phyloP scores from a whole-genome alignment of 768 basidiomycete species.

The Calocybe indica region DNA sequence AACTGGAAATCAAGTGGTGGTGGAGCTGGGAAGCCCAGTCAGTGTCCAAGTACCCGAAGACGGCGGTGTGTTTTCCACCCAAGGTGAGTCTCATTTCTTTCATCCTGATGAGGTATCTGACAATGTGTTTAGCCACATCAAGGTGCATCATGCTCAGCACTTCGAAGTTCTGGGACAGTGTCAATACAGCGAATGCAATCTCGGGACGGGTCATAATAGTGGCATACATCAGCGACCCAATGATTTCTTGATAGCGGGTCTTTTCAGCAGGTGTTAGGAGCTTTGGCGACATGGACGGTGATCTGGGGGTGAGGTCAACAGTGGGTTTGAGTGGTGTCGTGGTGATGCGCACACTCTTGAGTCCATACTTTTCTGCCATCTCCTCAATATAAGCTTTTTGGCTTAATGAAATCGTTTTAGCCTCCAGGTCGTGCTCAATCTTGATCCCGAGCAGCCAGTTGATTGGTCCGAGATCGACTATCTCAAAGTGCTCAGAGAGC shows the following conservation, averaged over 20 bases:
- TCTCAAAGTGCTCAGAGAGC: too few relatives aligned
- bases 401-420: too few relatives aligned
- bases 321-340: too few relatives aligned
- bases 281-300: too few relatives aligned
- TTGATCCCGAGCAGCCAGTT: too few relatives aligned
- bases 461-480: too few relatives aligned
- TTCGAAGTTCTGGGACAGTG: not conserved
- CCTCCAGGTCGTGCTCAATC: too few relatives aligned
- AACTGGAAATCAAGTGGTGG: conserved; percentile 1
- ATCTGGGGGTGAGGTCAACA: too few relatives aligned
- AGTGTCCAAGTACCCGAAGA: not conserved
- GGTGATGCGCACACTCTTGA: too few relatives aligned
- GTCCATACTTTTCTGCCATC: too few relatives aligned
- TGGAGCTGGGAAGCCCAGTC: not conserved
- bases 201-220: conserved; percentile 15
- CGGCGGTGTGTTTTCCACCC: not conserved
- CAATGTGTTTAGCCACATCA: conserved; percentile 4
- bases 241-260: too few relatives aligned
- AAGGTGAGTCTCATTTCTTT: not conserved
- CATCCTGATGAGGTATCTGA: conserved; percentile 1
- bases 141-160: not conserved
- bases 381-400: too few relatives aligned
- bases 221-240: not conserved
- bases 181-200: conserved; percentile 11
- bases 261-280: not conserved